A percentile compares a stretch with the other conserved stretches of the same genome.
Conservation (phyloP, 2,329 filamentous ascomycete species). For the Ascochyta fabae region DNA sequence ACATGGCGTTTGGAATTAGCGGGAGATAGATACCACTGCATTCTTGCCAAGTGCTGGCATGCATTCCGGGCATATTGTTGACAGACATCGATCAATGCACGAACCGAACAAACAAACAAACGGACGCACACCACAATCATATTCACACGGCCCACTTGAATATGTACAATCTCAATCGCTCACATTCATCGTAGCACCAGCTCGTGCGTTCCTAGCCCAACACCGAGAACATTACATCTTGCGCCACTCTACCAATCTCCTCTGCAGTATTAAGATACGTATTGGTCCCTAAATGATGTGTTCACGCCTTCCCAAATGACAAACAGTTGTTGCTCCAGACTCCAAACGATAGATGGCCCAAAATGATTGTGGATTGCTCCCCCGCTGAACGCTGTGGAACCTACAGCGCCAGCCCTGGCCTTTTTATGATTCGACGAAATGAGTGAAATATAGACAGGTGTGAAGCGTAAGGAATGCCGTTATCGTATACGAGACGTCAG, state of each 20-base stretch:
- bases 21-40: conserved; percentile 18
- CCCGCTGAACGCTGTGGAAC: conserved; percentile 18
- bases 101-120: not conserved
- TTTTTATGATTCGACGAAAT: conserved; percentile 25
- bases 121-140: not conserved
- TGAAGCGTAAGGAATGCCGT: conserved; percentile 32
- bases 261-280: conserved; percentile 22
- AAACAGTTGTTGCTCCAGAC: conserved; percentile 19
- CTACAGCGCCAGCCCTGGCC: conserved; percentile 19
- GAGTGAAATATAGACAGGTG: conserved; percentile 31
- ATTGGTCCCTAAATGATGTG: conserved; percentile 10
- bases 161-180: not conserved
- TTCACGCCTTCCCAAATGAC: not conserved
- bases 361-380: conserved; percentile 24
- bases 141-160: not conserved
- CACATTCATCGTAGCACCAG: conserved; percentile 1
- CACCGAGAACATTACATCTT: conserved; percentile 17
- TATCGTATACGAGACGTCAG: conserved; percentile 22
- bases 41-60: conserved; percentile 30
- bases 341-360: conserved; percentile 19
- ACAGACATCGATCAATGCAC: not conserved
- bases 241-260: conserved; percentile 7
- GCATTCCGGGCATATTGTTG: conserved; percentile 9
- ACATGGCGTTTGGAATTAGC: conserved; percentile 1
- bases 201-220: conserved; percentile 9